Evolutionary conservation across 345 rosid species (phyloP).

Genomic region (Euphorbia pulcherrima): DNA sequence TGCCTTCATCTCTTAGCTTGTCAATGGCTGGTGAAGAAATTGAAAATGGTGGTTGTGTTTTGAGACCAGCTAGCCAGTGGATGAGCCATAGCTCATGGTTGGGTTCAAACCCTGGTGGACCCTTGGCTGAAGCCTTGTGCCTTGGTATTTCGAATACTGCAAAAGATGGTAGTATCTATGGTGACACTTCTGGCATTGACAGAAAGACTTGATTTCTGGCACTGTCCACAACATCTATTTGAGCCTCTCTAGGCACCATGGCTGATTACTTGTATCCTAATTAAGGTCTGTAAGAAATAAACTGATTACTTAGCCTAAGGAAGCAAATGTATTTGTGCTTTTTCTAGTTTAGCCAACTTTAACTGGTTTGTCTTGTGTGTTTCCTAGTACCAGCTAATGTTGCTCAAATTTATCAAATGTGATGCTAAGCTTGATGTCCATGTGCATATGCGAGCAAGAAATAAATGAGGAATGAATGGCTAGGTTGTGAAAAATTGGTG

Average conservation of each 20-base stretch:
- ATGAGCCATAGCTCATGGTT: constrained; percentile 34
- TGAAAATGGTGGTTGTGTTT: constrained; percentile 25
- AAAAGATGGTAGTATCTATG: constrained; percentile 22
- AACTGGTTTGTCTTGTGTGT: not conserved
- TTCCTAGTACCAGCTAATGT: not conserved
- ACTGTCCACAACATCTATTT: too few relatives aligned
- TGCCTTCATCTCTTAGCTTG: constrained; percentile 49
- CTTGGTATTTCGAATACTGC: constrained; percentile 33
- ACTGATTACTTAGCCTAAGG: too few relatives aligned
- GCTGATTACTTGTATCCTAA: too few relatives aligned
- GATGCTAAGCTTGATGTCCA: not conserved
- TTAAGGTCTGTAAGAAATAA: too few relatives aligned
- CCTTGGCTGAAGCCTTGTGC: constrained; percentile 53
- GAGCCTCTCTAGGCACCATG: too few relatives aligned
- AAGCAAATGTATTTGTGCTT: too few relatives aligned
- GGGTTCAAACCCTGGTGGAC: constrained; percentile 50
- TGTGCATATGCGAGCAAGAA: too few relatives aligned
- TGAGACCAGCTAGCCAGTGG: constrained; percentile 34
- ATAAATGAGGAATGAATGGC: too few relatives aligned
- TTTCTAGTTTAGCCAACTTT: not conserved
- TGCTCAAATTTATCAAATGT: not conserved
- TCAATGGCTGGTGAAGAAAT: constrained; percentile 51
- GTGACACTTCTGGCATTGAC: constrained; percentile 15
- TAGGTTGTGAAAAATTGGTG: too few relatives aligned
- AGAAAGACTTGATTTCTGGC: not conserved